Evolutionary conservation across 257 asterid genomes (phyloP).

Genomic region (Ehretia macrophylla): DNA sequence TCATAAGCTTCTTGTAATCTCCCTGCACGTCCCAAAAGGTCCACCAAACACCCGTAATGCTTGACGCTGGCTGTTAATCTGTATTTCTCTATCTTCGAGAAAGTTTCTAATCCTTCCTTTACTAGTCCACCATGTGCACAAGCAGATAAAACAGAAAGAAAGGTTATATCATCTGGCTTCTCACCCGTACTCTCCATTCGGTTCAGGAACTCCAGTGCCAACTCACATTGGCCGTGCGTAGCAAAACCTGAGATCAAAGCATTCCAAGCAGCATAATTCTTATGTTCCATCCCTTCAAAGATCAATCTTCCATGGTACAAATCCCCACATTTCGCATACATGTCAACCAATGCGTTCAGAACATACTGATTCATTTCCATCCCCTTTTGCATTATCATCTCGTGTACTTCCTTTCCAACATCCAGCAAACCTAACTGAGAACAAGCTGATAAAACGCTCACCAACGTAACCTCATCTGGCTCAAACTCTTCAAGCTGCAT

Average conservation of each 20-base stretch:
- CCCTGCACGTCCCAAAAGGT: conserved; percentile 76
- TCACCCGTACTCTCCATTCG: conserved; percentile 49
- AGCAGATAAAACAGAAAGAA: conserved; percentile 64
- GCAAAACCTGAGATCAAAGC: conserved; percentile 61
- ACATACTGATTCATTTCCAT: conserved; percentile 50
- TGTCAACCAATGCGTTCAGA: conserved; percentile 70
- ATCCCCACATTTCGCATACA: conserved; percentile 92
- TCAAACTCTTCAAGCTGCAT: conserved; percentile 60
- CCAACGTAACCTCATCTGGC: conserved; percentile 70
- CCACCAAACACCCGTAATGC: conserved; percentile 78
- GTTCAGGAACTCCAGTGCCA: conserved; percentile 45
- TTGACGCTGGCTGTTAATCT: conserved; percentile 49
- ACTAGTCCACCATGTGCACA: conserved; percentile 80
- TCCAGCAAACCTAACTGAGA: conserved; percentile 66
- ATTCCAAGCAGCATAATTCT: conserved; percentile 54
- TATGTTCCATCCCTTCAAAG: conserved; percentile 39
- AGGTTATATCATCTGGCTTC: conserved; percentile 53
- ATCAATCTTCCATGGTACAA: conserved; percentile 44
- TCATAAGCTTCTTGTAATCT: conserved; percentile 56
- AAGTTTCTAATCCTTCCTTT: conserved; percentile 58
- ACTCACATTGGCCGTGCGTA: conserved; percentile 49
- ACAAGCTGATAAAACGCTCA: conserved; percentile 68
- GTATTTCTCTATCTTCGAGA: conserved; percentile 50
- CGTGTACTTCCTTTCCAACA: conserved; percentile 57
- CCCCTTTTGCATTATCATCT: conserved; percentile 31